phyloP scores from a whole-genome alignment of 2,329 filamentous ascomycete species.

The Dactylellina cionopaga region DNA sequence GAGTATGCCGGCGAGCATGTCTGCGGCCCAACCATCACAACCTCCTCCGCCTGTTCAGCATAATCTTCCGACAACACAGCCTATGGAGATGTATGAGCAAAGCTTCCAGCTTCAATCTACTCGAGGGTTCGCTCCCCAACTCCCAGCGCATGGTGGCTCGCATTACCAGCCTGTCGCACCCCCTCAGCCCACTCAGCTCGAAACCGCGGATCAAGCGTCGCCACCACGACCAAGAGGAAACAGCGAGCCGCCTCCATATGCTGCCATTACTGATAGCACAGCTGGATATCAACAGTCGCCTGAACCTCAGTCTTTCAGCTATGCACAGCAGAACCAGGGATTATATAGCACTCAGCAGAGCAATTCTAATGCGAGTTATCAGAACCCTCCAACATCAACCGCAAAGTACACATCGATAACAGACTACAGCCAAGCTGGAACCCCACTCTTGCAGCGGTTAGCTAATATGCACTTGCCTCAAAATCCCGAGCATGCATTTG shows the following conservation, averaged over 20 bases:
- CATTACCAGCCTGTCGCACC: slow-evolving; percentile 20
- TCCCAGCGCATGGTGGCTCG: slow-evolving; percentile 31
- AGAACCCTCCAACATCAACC: neutral
- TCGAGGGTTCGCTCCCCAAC: slow-evolving; percentile 34
- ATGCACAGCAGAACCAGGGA: neutral
- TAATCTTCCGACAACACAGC: slow-evolving; percentile 17
- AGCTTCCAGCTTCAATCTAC: slow-evolving; percentile 39
- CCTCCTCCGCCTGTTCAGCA: slow-evolving; percentile 14
- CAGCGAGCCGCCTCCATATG: slow-evolving; percentile 45
- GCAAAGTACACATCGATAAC: slow-evolving; percentile 37
- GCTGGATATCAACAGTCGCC: slow-evolving; percentile 4
- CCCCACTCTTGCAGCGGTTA: slow-evolving; percentile 14
- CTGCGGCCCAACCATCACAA: slow-evolving; percentile 2
- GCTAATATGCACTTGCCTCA: slow-evolving; percentile 27
- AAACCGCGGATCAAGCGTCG: slow-evolving; percentile 1
- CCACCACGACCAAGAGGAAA: slow-evolving; percentile 27
- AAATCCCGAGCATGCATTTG: slow-evolving; percentile 44
- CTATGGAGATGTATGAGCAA: slow-evolving; percentile 35
- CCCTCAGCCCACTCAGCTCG: slow-evolving; percentile 27
- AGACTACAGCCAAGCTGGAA: slow-evolving; percentile 35
- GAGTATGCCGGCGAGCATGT: slow-evolving; percentile 28
- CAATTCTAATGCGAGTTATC: slow-evolving; percentile 14
- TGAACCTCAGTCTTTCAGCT: slow-evolving; percentile 12
- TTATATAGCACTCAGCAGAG: slow-evolving; percentile 15
- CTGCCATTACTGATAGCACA: slow-evolving; percentile 27